A percentile compares a stretch with the other conserved stretches of the same genome.
Evolutionary conservation across 2,329 filamentous ascomycete genomes (phyloP).

Genomic region (Cadophora gregata): DNA sequence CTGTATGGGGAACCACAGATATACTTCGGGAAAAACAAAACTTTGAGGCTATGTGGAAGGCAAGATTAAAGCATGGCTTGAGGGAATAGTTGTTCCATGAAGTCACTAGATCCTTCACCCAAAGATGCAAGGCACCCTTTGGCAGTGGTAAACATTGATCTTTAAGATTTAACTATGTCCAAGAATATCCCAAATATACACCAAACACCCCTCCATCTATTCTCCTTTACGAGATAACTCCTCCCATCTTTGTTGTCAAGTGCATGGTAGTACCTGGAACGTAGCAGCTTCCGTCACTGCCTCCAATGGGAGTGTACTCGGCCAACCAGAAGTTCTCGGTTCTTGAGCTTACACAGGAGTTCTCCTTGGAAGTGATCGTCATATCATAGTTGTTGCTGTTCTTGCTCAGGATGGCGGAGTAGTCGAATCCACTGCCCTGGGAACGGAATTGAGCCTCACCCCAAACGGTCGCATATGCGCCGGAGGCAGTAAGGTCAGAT

Average conservation of each 20-base stretch:
- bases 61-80: neutral
- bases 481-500: conserved; percentile 26
- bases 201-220: neutral
- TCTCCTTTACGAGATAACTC: conserved; percentile 18
- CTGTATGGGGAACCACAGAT: neutral
- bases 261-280: conserved; percentile 34
- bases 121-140: conserved; percentile 14
- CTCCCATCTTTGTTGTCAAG: conserved; percentile 41
- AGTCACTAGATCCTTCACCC: conserved; percentile 24
- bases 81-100: neutral
- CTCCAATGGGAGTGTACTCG: conserved; percentile 36
- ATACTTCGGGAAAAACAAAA: neutral
- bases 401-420: conserved; percentile 43
- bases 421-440: conserved; percentile 40
- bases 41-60: too few relatives aligned
- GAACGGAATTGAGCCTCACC: conserved; percentile 39
- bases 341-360: conserved; percentile 36
- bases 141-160: conserved; percentile 15
- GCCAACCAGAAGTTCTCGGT: conserved; percentile 43
- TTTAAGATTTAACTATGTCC: conserved; percentile 37
- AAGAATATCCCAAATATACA: conserved; percentile 26
- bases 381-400: conserved; percentile 41
- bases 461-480: conserved; percentile 39
- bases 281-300: conserved; percentile 42
- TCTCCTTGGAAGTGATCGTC: conserved; percentile 40